Base-by-base conservation (phyloP, 192 early-diverging fungal genomes). In the Mortierella antarctica region DNA sequence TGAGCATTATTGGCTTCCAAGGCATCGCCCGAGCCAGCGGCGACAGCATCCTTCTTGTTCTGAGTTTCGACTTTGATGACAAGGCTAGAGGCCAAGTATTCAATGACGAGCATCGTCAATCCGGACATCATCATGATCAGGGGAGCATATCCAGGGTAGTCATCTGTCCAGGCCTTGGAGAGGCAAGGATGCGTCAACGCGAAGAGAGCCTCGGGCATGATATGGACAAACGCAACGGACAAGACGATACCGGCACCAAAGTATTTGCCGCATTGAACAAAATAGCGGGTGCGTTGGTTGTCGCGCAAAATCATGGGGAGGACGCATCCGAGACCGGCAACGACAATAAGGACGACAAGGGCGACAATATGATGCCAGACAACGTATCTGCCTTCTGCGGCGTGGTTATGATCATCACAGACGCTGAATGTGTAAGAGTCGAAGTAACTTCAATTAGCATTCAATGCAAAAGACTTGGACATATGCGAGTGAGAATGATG, bases 151-250 rank as follows among this genome's bases (percentile, higher is more conserved):
- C 83, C 89, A 15, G 84, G 74, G 58, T 88, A 88, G 10, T 80
- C 73, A 15, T 71, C 58, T 1, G 73, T 82, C 81, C 89, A 88
- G 1, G 78, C 64, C 9, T 70, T 84, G 42, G 89, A 85, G 47
- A 92, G 73, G 65, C 93, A 94, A 45, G 86, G 83, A 45, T 88
- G 85, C 1, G 85, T 84, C 45, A 94, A 82, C 7, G 83, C 69
- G 57, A 83, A 84, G 7, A 89, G 72, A 31, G 91, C 88, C 40
- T 73, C 89, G 17, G 91, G 86, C 13, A 94, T 65, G 91, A 94
- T 93, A 74, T 95, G 93, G 51, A 95, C 86, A 72, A 95, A 93
- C 17, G 89, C 89, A 8, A 93, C 93, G 39, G 93, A 91, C 49
- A 93, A 65, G 50, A 95, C 92, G 11, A 93, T 88, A 14, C 92